phyloP scores from a whole-genome alignment of 1,139 yeast genomes.

The Hansenula sp. region DNA sequence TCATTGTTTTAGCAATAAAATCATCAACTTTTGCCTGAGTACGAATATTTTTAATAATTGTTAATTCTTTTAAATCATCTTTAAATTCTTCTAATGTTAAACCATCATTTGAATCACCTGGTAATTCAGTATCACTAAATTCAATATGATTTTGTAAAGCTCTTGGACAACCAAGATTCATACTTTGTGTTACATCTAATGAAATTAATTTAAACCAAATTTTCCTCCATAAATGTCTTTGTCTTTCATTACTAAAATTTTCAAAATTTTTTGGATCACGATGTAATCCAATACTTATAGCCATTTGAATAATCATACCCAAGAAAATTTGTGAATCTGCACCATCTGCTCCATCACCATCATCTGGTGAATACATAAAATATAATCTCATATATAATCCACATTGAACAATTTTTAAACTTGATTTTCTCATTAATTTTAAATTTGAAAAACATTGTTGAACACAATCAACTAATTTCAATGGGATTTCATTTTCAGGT shows the following conservation, averaged over 20 bases:
- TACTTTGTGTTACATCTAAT: conserved; percentile 38
- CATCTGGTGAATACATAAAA: conserved; percentile 45
- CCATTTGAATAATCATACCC: conserved; percentile 47
- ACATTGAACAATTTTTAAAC: conserved; percentile 43
- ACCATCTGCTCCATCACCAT: conserved; percentile 42
- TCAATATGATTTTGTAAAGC: conserved; percentile 20
- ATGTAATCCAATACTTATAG: conserved; percentile 48
- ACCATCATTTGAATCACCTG: conserved; percentile 16
- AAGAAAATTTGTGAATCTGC: conserved; percentile 39
- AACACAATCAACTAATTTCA: conserved; percentile 24
- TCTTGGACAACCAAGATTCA: conserved; percentile 40
- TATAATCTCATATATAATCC: conserved; percentile 44
- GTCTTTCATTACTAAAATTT: conserved; percentile 22
- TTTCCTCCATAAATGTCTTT: conserved; percentile 39
- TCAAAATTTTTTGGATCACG: conserved; percentile 48
- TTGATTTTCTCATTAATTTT: conserved; percentile 30
- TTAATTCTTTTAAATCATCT: conserved; percentile 26
- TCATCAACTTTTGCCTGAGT: conserved; percentile 31
- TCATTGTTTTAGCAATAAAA: conserved; percentile 31
- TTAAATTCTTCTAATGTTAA: conserved; percentile 23
- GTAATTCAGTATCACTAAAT: conserved; percentile 30
- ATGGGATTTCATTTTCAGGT: conserved; percentile 18
- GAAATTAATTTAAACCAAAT: conserved; percentile 40
- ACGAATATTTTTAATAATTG: conserved; percentile 31
- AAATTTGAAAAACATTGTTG: conserved; percentile 30